Evolutionary conservation across 1,284 basidiomycete genomes (phyloP), one percentile per base, ranked within the genome.

Genomic region (Trichosporon coremiiforme): DNA sequence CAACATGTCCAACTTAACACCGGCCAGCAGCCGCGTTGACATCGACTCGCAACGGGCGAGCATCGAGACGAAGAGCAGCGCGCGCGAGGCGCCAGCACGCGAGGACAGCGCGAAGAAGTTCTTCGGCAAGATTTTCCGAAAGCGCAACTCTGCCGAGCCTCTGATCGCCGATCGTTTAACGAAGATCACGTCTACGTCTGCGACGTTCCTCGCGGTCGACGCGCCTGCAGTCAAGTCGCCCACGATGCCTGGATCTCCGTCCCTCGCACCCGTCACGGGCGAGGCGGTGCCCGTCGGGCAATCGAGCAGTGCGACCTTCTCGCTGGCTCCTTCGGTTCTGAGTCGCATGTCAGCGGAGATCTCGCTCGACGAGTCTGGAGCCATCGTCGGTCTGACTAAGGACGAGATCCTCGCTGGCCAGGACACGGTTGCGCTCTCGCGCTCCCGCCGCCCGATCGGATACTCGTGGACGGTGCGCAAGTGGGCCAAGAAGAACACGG

Each of bases 391-490:
- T 20, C 70, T 79, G 33, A 70, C 71, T 2, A 53, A 70, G 20
- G 68, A 65, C 47, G 68, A 69, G 6, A 15, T 57, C 7, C 15
- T 66, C 7, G 15, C 29, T 10, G 57, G 13, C 17, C 57, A 60
- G 57, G 57, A 60, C 57, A 60, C 57, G 6, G 41, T 70, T 20
- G 55, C 70, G 53, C 36, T 70, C 66, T 15, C 47, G 20, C 75
- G 77, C 2, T 77, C 77, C 0, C 68, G 69, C n/a, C 77, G 83
- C 53, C 80, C 83, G 7, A 70, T 82, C 6, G 81, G 79, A 76
- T 95, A 95, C 76, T 88, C 91, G 3, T 96, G 93, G 92, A 86
- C 91, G 4, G 89, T 94, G 20, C 86, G 89, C 68, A 86, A 85
- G 71, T 96, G 94, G 93, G 84, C 91, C 65, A 94, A 92, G 79